These are phyloP conservation scores for Sporothrix phasma DNA, from an alignment of 2,329 filamentous ascomycete genomes.

Conservation along the genomic window DNA sequence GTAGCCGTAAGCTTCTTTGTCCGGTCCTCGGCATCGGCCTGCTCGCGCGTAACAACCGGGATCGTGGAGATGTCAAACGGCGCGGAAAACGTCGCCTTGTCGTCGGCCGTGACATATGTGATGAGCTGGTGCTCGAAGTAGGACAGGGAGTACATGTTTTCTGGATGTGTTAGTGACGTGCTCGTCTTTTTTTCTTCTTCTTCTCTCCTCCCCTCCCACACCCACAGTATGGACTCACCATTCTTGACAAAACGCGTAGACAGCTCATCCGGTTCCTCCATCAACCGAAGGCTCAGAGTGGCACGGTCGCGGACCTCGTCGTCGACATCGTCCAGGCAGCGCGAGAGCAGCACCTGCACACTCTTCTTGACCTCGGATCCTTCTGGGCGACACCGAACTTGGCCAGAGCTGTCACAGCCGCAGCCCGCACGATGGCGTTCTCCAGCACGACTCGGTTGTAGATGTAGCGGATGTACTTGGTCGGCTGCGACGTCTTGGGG, in stretches of 20 bases:
- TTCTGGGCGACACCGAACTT: slow-evolving; percentile 97
- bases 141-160: slow-evolving; percentile 89
- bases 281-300: slow-evolving; percentile 81
- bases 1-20: slow-evolving; percentile 94
- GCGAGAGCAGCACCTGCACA: slow-evolving; percentile 80
- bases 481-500: slow-evolving; percentile 88
- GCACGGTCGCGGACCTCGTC: slow-evolving; percentile 96
- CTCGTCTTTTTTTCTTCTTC: not conserved
- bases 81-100: slow-evolving; percentile 70
- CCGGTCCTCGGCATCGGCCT: slow-evolving; percentile 90
- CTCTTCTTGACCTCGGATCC: slow-evolving; percentile 93
- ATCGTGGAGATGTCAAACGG: slow-evolving; percentile 89
- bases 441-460: slow-evolving; percentile 97
- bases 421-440: slow-evolving; percentile 90
- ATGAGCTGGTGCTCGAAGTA: slow-evolving; percentile 96
- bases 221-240: slow-evolving; percentile 50
- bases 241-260: slow-evolving; percentile 88
- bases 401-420: slow-evolving; percentile 87
- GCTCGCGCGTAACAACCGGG: slow-evolving; percentile 87
- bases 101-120: slow-evolving; percentile 90
- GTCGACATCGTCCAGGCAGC: slow-evolving; percentile 93
- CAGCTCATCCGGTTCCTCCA: slow-evolving; percentile 83
- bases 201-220: not conserved
- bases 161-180: slow-evolving; percentile 36
- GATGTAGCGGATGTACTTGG: slow-evolving; percentile 98